Conservation (phyloP, 352 stramenopile species). For the Hyaloperonospora arabidopsidis region DNA sequence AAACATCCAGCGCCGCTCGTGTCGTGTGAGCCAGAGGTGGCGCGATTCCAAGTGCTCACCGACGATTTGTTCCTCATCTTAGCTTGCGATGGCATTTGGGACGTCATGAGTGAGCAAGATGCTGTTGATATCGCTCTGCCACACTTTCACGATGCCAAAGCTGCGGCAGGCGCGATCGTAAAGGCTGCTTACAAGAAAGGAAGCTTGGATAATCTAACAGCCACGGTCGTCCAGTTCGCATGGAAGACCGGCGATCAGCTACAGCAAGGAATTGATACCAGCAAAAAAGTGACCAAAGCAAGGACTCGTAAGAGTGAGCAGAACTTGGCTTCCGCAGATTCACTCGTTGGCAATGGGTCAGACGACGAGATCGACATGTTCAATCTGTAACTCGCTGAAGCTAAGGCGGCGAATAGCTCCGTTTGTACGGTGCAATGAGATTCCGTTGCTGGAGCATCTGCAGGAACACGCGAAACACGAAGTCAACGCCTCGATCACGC, state of each 20-base stretch:
- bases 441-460: constrained; percentile 30
- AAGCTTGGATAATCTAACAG: constrained; percentile 53
- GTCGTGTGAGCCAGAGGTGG: constrained; percentile 47
- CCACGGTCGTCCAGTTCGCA: constrained; percentile 41
- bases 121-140: constrained; percentile 38
- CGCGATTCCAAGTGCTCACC: constrained; percentile 22
- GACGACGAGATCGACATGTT: constrained; percentile 3
- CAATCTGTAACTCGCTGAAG: background rate
- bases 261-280: constrained; percentile 11
- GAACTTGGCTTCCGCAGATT: too few species aligned
- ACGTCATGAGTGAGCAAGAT: constrained; percentile 56
- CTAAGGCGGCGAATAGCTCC: constrained; percentile 18
- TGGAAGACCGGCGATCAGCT: constrained; percentile 26
- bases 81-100: constrained; percentile 56
- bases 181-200: constrained; percentile 45
- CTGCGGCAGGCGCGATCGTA: constrained; percentile 43
- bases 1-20: constrained; percentile 41
- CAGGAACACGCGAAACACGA: constrained; percentile 1
- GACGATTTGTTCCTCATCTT: constrained; percentile 54
- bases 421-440: constrained; percentile 26
- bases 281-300: constrained; percentile 6
- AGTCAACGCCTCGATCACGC: background rate
- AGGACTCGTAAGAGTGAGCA: background rate
- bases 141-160: constrained; percentile 35
- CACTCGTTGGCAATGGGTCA: background rate